Evolutionary conservation across 148 eudicot genomes (phyloP), one percentile per base, ranked within the genome.

Genomic region (Nepenthes mirabilis): DNA sequence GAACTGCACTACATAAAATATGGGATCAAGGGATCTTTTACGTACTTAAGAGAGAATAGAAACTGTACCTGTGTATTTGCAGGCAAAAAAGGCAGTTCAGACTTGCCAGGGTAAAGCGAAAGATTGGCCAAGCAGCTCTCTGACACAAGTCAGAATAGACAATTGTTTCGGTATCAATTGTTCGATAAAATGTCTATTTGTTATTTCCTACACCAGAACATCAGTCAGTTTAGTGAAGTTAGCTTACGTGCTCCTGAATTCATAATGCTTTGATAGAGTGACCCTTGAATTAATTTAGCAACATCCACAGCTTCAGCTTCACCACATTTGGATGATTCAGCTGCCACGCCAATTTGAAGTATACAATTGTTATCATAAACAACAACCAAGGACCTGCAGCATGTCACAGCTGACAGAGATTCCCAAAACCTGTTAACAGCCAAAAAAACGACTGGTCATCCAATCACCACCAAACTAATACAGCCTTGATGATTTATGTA

Each of bases 81-180:
- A 57, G 99, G 97, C 68, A 89, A 72, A 79, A 94, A 94, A 55
- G 89, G 95, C 66, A 93, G 80, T 75, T 93, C 87, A 54, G 99
- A 83, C 71, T 86, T 88, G 61, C 90, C 94, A 37, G 99, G 99
- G 70, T 88, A 93, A 53, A 88, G 84, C 69, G 96, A 80, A 14
- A 93, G 80, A 59, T 93, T 93, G 51, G 97, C 97, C 83, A 89
- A 82, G 75, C 89, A 94, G 74, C 85, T 87, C 70, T 94, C 96
- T 93, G 84, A 75, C 50, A 66, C 52, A 68, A 48, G 47, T 33
- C 40, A 50, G 35, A 65, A 48, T 32, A 56, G 40, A 5, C 9
- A 34, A 37, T 49, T 2, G 8, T 3, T 34, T 14, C 5, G 32
- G 47, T 11, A 48, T 58, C 56, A 37, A 3, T 56, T 56, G 12